Conservation (phyloP, 768 basidiomycete species). For the Stropharia rugosoannulata region DNA sequence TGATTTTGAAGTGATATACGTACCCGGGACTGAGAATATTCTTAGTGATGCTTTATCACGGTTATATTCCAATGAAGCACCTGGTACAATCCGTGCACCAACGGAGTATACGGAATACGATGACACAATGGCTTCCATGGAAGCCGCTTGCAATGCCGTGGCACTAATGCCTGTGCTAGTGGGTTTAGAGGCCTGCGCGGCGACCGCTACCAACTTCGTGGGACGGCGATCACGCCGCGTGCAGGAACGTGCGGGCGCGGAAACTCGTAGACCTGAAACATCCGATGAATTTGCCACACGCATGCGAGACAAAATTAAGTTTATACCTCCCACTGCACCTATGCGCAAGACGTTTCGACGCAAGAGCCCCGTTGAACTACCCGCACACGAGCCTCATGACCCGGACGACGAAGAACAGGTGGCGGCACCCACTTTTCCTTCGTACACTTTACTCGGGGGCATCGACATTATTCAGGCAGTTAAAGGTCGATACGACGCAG, state of each 20-base stretch:
- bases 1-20: slow-evolving; percentile 32
- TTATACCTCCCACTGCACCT: no score
- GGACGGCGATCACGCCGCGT: background rate
- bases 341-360: no score
- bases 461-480: no score
- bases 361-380: no score
- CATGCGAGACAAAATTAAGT: slow-evolving; percentile 19
- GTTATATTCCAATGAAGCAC: slow-evolving; percentile 20
- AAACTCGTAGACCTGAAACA: slow-evolving; percentile 9
- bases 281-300: slow-evolving; percentile 12
- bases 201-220: background rate
- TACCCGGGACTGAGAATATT: slow-evolving; percentile 35
- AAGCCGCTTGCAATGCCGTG: background rate
- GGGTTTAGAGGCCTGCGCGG: slow-evolving; percentile 13
- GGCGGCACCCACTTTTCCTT: no score
- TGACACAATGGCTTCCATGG: slow-evolving; percentile 8
- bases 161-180: background rate
- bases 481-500: no score
- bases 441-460: no score
- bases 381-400: no score
- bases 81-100: slow-evolving; percentile 17
- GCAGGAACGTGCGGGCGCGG: background rate
- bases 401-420: no score
- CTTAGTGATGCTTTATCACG: slow-evolving; percentile 40
- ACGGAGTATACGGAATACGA: slow-evolving; percentile 21